Conservation (phyloP, 495 filamentous ascomycete species). For the Podospora australis region DNA sequence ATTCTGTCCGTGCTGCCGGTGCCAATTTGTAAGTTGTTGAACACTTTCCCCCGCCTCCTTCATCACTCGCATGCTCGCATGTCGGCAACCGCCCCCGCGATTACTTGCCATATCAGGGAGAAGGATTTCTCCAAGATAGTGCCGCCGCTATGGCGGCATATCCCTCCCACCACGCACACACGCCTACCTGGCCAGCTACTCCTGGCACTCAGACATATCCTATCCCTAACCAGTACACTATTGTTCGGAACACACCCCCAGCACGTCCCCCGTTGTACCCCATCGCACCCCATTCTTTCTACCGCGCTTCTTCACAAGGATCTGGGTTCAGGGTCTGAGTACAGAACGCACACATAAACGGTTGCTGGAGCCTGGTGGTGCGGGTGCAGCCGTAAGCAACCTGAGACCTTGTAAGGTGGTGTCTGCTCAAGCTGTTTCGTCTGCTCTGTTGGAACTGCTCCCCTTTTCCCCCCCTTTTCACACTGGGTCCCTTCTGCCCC, state of each 20-base stretch:
- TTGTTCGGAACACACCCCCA: too few species aligned
- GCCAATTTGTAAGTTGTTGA: not conserved
- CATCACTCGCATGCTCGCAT: not conserved
- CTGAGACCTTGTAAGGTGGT: not conserved
- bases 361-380: constrained; percentile 2
- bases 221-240: too few species aligned
- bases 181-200: too few species aligned
- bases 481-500: not conserved
- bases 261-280: too few species aligned
- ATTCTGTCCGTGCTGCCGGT: not conserved
- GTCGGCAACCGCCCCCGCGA: too few species aligned
- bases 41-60: not conserved
- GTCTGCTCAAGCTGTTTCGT: not conserved
- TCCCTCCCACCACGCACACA: too few species aligned
- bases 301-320: constrained; percentile 5
- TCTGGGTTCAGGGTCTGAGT: too few species aligned
- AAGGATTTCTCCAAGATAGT: too few species aligned
- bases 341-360: constrained; percentile 6
- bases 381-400: constrained; percentile 9
- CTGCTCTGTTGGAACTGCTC: constrained; percentile 3
- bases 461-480: not conserved
- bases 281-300: not conserved
- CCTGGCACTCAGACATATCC: too few species aligned
- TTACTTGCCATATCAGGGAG: too few species aligned
- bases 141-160: too few species aligned